Evolutionary conservation across 257 asterid species (phyloP), one percentile per base, ranked within the genome.

Genomic region (Solanum medicagineum): DNA sequence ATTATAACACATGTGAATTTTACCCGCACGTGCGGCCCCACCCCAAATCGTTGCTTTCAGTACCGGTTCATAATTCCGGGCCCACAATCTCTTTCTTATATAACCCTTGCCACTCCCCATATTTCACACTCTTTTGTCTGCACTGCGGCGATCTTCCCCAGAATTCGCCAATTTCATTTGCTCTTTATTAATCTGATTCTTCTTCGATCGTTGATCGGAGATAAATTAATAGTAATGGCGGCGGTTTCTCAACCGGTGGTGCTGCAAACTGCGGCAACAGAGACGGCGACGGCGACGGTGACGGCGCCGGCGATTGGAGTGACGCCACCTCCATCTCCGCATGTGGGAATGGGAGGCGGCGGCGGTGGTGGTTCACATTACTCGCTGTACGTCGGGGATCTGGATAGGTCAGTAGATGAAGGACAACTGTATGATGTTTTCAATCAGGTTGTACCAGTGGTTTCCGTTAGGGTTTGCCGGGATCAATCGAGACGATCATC

Each of bases 381-480:
- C 42, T 90, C 97, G 17, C 86, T 94, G 66, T 93, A 95, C 77
- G 98, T 95, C 0, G 98, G 98, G 54, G 97, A 95, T 92, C 93
- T 95, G 86, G 98, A 93, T 49, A 55, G 89, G 1, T 42, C 90
- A 7, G 97, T 93, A 79, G 94, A 93, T 20, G 98, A 95, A 84
- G 89, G 83, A 82, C 91, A 89, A 80, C 85, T 95, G 85, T 93
- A 83, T 83, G 97, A 95, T 62, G 87, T 93, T 87, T 95, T 95
- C 85, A 90, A 84, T 54, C 97, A 90, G 84, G 97, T 93, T 62
- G 95, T 93, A 55, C 92, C 89, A 49, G 98, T 94, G 62, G 88
- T 85, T 6, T 94, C 98, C 10, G 90, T 93, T 69, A 91, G 92
- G 94, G 92, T 94, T 87, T 92, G 98, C 83, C 85, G 98, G 71